A percentile compares a stretch with the other conserved stretches of the same genome.
Conservation (phyloP, 1,284 basidiomycete genomes). For the Wallemia hederae region DNA sequence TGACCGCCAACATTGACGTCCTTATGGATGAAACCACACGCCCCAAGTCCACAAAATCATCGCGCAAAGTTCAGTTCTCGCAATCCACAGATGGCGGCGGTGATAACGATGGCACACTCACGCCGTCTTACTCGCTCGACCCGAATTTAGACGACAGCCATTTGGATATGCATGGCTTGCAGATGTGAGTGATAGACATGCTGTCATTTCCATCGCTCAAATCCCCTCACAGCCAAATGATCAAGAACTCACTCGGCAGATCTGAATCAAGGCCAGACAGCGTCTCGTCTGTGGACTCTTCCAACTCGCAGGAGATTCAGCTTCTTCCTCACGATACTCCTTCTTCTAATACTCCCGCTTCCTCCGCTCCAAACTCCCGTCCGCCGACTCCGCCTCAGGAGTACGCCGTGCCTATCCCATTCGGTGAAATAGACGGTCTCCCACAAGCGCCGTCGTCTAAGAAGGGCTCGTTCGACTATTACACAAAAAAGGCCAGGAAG, state of each 20-base stretch:
- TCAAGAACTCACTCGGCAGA: not conserved
- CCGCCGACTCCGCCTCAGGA: not conserved
- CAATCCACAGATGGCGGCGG: too few relatives aligned
- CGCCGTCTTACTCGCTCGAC: not conserved
- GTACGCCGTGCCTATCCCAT: constrained; percentile 2
- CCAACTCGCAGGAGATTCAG: not conserved
- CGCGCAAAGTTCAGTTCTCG: not conserved
- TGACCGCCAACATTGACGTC: not conserved
- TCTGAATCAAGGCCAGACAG: not conserved
- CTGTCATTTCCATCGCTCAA: too few relatives aligned
- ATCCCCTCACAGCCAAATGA: not conserved
- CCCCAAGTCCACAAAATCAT: not conserved
- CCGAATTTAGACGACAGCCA: not conserved
- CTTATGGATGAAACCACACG: not conserved
- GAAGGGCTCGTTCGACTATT: not conserved
- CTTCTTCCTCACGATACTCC: not conserved
- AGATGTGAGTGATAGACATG: too few relatives aligned
- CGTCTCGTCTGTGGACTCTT: not conserved
- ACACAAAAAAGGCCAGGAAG: not conserved
- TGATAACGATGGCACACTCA: too few relatives aligned
- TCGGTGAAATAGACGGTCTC: constrained; percentile 2
- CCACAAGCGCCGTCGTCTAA: not conserved
- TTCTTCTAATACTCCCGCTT: not conserved
- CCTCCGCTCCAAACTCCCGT: not conserved
- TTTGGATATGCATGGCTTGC: not conserved